Evolutionary conservation across 441 rosid genomes (phyloP).

Genomic region (Erodium texanum): DNA sequence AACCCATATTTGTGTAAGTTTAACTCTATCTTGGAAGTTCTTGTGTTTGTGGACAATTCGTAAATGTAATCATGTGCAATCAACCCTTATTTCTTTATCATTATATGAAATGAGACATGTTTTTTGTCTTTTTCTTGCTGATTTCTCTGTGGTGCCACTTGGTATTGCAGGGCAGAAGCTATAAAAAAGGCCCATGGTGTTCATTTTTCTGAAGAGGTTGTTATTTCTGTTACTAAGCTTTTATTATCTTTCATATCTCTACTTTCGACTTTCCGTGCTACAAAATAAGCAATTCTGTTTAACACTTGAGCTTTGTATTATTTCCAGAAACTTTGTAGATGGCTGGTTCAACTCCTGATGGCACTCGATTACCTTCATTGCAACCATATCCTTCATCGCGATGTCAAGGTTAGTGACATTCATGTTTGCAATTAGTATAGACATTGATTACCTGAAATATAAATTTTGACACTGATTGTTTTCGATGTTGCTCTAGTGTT

Average conservation of each 20-base stretch:
- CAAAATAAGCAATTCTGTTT: not conserved
- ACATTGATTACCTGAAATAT: too few relatives aligned
- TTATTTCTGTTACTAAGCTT: not conserved
- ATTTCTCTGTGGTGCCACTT: conserved; percentile 2
- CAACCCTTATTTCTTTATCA: not conserved
- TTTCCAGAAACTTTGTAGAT: conserved; percentile 84
- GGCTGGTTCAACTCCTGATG: conserved; percentile 95
- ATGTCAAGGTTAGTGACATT: conserved; percentile 73
- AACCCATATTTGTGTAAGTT: too few relatives aligned
- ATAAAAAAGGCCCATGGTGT: conserved; percentile 74
- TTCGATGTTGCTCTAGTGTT: conserved; percentile 54
- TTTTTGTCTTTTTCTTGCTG: not conserved
- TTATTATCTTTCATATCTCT: not conserved
- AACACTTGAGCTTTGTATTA: not conserved
- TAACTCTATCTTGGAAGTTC: too few relatives aligned
- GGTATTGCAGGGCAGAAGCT: conserved; percentile 73
- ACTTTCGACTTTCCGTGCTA: not conserved
- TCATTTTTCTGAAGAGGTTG: conserved; percentile 85
- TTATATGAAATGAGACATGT: not conserved
- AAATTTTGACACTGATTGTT: conserved; percentile 27
- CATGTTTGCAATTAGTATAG: too few relatives aligned
- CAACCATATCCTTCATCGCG: conserved; percentile 96
- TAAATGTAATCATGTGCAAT: too few relatives aligned
- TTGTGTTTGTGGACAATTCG: too few relatives aligned
- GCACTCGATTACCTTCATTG: conserved; percentile 97